phyloP scores from a whole-genome alignment of 164 flowering plant genomes.

The Annona cherimola region DNA sequence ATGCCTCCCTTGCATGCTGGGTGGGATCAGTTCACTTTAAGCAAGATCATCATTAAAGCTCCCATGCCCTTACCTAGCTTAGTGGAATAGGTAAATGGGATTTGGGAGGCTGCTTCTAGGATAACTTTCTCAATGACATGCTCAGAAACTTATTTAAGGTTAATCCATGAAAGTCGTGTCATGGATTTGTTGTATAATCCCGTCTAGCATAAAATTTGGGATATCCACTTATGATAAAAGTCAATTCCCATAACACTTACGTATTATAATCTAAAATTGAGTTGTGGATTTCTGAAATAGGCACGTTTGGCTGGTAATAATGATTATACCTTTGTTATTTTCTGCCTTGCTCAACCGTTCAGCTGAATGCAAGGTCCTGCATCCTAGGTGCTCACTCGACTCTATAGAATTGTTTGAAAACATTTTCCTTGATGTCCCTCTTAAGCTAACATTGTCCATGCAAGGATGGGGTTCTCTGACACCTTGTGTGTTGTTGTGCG shows the following conservation, averaged over 20 bases:
- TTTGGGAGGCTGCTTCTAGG: background rate
- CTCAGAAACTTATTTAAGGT: too few species aligned
- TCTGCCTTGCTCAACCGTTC: background rate
- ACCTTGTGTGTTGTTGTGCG: too few species aligned
- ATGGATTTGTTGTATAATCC: background rate
- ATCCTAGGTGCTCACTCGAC: background rate
- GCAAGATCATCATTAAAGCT: background rate
- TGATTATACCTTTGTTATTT: background rate
- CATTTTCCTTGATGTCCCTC: too few species aligned
- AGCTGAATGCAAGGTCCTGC: background rate
- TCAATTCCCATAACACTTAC: background rate
- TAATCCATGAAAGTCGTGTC: background rate
- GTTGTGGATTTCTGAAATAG: background rate
- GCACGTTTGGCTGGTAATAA: background rate
- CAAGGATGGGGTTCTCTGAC: too few species aligned
- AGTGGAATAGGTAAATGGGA: background rate
- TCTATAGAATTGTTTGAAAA: too few species aligned
- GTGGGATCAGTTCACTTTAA: background rate
- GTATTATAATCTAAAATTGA: background rate
- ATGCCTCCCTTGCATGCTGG: background rate
- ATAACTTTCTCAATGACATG: too few species aligned
- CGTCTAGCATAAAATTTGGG: background rate
- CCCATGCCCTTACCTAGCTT: background rate
- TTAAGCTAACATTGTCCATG: too few species aligned
- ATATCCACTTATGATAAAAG: background rate